Conservation (phyloP, 495 filamentous ascomycete genomes). For the Xylaria acuta region DNA sequence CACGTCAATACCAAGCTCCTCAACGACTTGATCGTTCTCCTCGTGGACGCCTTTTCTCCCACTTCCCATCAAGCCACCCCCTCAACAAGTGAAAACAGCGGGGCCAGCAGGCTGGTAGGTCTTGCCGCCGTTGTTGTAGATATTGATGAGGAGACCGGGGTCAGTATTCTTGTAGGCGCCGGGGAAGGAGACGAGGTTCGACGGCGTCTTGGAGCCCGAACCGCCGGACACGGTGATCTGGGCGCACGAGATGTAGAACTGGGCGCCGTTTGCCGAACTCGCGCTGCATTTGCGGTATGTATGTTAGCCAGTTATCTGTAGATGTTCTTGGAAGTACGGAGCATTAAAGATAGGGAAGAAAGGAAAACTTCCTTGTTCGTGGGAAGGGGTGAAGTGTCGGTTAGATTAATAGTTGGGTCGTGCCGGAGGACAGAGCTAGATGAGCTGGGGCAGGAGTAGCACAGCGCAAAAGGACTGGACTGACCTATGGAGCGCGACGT, state of each 20-base stretch:
- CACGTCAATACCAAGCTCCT: not conserved
- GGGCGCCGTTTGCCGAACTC: conserved; percentile 51
- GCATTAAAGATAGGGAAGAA: not conserved
- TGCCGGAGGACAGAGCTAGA: not conserved
- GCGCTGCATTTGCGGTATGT: conserved; percentile 35
- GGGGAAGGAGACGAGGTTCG: conserved; percentile 49
- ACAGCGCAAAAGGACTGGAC: not conserved
- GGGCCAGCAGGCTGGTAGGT: conserved; percentile 39
- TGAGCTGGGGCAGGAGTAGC: not conserved
- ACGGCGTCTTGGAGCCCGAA: conserved; percentile 43
- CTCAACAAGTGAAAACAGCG: conserved; percentile 33
- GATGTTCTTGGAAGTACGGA: not conserved
- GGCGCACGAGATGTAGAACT: conserved; percentile 62
- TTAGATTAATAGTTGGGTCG: not conserved
- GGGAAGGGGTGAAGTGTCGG: not conserved
- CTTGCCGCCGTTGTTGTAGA: conserved; percentile 51
- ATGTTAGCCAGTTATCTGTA: not conserved
- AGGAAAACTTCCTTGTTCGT: not conserved
- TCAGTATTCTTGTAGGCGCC: conserved; percentile 51
- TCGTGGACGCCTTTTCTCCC: not conserved
- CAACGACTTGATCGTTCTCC: not conserved
- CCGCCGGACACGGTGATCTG: conserved; percentile 53
- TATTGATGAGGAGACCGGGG: conserved; percentile 55
- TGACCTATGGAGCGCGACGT: conserved; percentile 57
- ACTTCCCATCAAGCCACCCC: not conserved